A percentile compares a stretch with the other conserved stretches of the same genome.
Conservation (phyloP, 192 early-diverging fungal genomes). For the Coemansia sp. region DNA sequence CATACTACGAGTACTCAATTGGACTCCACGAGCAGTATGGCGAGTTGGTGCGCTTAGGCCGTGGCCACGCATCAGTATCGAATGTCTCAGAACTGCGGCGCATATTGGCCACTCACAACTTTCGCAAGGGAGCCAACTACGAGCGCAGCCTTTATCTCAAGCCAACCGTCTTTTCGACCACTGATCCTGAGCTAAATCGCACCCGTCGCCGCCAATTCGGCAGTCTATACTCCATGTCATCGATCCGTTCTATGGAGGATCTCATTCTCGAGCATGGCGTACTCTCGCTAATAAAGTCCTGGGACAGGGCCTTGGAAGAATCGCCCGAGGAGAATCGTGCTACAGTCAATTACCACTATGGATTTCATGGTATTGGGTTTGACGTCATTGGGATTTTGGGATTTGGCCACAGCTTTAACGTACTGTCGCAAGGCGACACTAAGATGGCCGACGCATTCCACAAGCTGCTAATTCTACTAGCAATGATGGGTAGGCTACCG, state of each 20-base stretch:
- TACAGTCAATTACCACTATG: constrained; percentile 38
- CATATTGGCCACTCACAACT: constrained; percentile 38
- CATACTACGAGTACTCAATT: constrained; percentile 23
- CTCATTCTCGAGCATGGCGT: constrained; percentile 24
- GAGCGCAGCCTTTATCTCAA: constrained; percentile 13
- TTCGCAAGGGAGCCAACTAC: constrained; percentile 32
- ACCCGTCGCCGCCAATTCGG: constrained; percentile 33
- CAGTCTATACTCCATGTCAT: constrained; percentile 18
- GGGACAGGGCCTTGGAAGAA: constrained; percentile 17
- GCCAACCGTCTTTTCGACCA: constrained; percentile 31
- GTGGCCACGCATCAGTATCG: constrained; percentile 32
- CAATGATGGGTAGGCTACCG: constrained; percentile 1
- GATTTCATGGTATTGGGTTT: constrained; percentile 30
- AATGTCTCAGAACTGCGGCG: constrained; percentile 15
- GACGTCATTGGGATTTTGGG: constrained; percentile 44
- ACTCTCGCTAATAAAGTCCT: constrained; percentile 20
- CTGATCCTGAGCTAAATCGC: constrained; percentile 36
- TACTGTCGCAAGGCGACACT: constrained; percentile 10
- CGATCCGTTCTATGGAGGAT: constrained; percentile 18
- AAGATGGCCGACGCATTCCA: constrained; percentile 21
- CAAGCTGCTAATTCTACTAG: constrained; percentile 5
- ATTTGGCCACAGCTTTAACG: constrained; percentile 28
- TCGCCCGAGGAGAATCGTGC: neutral
- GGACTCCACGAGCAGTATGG: constrained; percentile 34
- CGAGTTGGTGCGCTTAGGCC: constrained; percentile 38